Conservation (phyloP, 345 rosid species). For the Populus tremula region DNA sequence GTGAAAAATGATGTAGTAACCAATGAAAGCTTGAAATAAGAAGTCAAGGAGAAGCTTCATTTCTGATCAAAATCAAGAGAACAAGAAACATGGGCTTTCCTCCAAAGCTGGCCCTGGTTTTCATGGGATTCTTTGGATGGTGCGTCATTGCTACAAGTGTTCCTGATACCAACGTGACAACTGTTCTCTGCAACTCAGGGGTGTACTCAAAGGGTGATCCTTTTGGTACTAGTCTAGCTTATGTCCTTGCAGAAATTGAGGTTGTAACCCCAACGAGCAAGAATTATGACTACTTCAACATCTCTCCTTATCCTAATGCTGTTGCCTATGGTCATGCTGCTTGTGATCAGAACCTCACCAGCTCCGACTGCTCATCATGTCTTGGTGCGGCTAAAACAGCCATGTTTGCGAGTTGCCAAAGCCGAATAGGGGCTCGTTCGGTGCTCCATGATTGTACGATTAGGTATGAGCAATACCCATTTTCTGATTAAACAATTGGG, state of each 20-base stretch:
- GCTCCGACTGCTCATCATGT: slow-evolving; percentile 41
- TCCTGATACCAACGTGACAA: slow-evolving; percentile 36
- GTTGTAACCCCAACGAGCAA: slow-evolving; percentile 23
- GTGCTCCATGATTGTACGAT: slow-evolving; percentile 49
- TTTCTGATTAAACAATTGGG: slow-evolving; percentile 23
- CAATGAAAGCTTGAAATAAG: slow-evolving; percentile 1
- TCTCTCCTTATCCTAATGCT: slow-evolving; percentile 60
- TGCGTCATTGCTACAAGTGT: slow-evolving; percentile 10
- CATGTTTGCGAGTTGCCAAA: slow-evolving; percentile 36
- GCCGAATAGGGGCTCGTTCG: slow-evolving; percentile 48
- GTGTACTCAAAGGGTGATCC: slow-evolving; percentile 44
- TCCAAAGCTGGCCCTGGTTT: slow-evolving; percentile 14
- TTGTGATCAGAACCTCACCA: slow-evolving; percentile 42
- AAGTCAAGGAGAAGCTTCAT: slow-evolving; percentile 11
- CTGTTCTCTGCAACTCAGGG: slow-evolving; percentile 42
- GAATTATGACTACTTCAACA: slow-evolving; percentile 42
- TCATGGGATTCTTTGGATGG: neutral
- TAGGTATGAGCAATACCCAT: slow-evolving; percentile 66
- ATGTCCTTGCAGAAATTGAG: slow-evolving; percentile 35
- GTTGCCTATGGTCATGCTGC: slow-evolving; percentile 56
- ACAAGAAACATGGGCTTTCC: slow-evolving; percentile 19
- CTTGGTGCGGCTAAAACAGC: slow-evolving; percentile 40
- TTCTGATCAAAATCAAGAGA: neutral
- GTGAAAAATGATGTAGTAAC: slow-evolving; percentile 13
- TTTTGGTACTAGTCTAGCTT: slow-evolving; percentile 37